Evolutionary conservation across 208 protist species (phyloP), one percentile per base, ranked within the genome.

Genomic region (Crithidia brevicula): DNA sequence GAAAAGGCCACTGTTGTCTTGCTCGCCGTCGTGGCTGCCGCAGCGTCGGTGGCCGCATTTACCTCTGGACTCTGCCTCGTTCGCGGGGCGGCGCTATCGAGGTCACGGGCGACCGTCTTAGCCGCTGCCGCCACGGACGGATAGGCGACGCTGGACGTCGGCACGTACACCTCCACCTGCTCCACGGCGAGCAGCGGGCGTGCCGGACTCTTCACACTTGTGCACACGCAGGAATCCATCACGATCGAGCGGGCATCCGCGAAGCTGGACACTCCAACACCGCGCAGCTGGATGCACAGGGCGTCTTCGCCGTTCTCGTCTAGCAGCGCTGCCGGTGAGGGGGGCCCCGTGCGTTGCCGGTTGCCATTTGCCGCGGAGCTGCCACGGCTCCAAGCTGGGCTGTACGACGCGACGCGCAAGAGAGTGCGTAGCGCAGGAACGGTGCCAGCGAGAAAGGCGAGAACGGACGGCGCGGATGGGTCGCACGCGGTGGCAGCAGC

Each of bases 241-340:
- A 46, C 34, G 46, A 76, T 42, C 11, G 57, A 70, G 16, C 23
- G 56, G 43, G 62, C 70, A 38, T 76, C 70, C 10, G 54, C 64
- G 62, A 68, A 76, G 31, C 30, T 34, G 22, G 63, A 70, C 28
- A 60, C 47, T 11, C 22, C 64, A 22, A 70, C 3, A 20, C 70
- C 62, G 58, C 28, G 40, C 46, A 70, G 40, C 56, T 61, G 43
- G 23, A 76, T n/a, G 16, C 70, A 53, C 62, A 76, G 45, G 16
- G 62, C 70, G 34, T 76, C 62, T 22, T 53, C 62, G 18, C 70
- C 53, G 28, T 23, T 50, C 22, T 76, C 70, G 56, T 69, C 70
- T 4, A 76, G 62, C 56, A 76, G 60, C 30, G 61, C 11, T 7
- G 56, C 43, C 16, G 62, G 62, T 4, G 27, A 38, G 3, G 49